Evolutionary conservation across 2,329 filamentous ascomycete genomes (phyloP).

Genomic region (Trichoderma pleuroti): DNA sequence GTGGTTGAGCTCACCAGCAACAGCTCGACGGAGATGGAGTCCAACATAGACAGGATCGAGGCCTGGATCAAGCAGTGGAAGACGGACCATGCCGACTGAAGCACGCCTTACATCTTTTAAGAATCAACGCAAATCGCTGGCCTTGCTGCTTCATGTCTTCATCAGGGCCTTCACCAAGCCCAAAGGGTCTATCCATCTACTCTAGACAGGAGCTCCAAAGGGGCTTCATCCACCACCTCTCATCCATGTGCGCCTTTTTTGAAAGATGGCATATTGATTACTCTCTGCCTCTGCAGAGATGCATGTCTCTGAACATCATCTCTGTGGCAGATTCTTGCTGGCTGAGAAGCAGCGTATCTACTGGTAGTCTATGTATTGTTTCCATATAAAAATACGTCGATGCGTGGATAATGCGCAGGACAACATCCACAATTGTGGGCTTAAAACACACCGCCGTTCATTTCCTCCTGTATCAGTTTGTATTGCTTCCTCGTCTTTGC

Average conservation of each 20-base stretch:
- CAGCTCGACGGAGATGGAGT: slow-evolving; percentile 77
- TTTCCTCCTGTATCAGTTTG: slow-evolving; percentile 16
- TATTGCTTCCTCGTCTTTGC: slow-evolving; percentile 68
- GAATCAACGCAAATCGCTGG: not conserved
- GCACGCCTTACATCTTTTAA: not conserved
- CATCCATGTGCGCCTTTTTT: not conserved
- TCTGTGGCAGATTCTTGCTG: not conserved
- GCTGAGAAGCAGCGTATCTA: not conserved
- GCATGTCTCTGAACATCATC: not conserved
- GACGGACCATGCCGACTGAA: slow-evolving; percentile 48
- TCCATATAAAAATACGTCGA: not conserved
- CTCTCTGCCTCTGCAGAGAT: not conserved
- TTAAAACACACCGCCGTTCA: not conserved
- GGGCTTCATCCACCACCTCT: not conserved
- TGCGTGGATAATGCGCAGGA: not conserved
- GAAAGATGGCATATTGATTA: not conserved
- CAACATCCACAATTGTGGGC: not conserved
- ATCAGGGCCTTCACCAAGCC: not conserved
- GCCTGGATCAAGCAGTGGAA: slow-evolving; percentile 82
- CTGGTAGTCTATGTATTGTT: not conserved
- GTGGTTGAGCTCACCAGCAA: slow-evolving; percentile 87
- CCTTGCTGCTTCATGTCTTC: not conserved
- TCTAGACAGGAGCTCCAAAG: not conserved
- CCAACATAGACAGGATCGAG: slow-evolving; percentile 79
- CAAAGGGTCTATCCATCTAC: not conserved